A percentile compares a stretch with the other conserved stretches of the same genome.
phyloP scores from a whole-genome alignment of 83 land plant species.

The Diphasiastrum complanatum region DNA sequence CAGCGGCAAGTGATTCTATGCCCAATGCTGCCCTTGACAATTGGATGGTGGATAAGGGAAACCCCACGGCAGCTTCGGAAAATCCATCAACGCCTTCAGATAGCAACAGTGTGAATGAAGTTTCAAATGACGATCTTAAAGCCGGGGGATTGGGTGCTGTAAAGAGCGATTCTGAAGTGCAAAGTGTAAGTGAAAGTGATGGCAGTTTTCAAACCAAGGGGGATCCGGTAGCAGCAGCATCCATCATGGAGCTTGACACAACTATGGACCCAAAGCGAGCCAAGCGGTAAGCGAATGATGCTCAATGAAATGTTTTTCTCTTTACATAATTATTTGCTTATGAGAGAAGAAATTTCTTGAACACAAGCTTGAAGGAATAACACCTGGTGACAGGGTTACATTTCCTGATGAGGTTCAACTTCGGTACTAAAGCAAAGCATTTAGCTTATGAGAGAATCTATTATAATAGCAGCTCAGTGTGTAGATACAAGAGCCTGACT shows the following conservation, averaged over 20 bases:
- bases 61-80: constrained; percentile 22
- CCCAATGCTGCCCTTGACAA: not conserved
- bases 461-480: not conserved
- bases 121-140: constrained; percentile 25
- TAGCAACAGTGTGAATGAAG: constrained; percentile 52
- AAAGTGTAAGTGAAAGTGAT: constrained; percentile 44
- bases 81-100: constrained; percentile 67
- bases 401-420: not conserved
- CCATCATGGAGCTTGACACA: constrained; percentile 26
- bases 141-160: constrained; percentile 23
- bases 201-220: constrained; percentile 3
- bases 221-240: constrained; percentile 19
- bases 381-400: not conserved
- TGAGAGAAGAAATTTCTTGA: not conserved
- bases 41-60: constrained; percentile 18
- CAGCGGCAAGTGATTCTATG: constrained; percentile 9
- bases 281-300: constrained; percentile 49
- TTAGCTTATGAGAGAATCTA: not conserved
- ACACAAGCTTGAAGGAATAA: not conserved
- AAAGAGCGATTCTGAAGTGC: constrained; percentile 53
- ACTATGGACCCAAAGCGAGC: constrained; percentile 75
- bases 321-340: not conserved
- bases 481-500: not conserved
- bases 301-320: not conserved
- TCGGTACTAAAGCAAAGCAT: not conserved